Evolutionary conservation across 352 stramenopile species (phyloP).

Genomic region (Peronospora destructor): DNA sequence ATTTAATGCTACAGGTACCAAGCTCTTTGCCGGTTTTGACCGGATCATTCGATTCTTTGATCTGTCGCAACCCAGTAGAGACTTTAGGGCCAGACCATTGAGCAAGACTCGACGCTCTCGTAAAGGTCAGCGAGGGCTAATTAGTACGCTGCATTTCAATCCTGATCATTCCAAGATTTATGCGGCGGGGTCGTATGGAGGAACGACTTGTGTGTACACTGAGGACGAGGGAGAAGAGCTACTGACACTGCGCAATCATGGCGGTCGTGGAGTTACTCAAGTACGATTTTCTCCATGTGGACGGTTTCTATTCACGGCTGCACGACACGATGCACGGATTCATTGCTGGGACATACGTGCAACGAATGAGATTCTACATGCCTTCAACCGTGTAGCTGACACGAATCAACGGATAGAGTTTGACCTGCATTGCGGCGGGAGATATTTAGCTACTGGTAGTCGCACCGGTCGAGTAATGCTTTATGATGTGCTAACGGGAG

Average conservation of each 20-base stretch:
- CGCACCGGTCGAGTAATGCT: slow-evolving; percentile 43
- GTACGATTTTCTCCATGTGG: slow-evolving; percentile 75
- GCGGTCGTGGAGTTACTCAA: slow-evolving; percentile 73
- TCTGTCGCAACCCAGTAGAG: slow-evolving; percentile 51
- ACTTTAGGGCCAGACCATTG: slow-evolving; percentile 49
- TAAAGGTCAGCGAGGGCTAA: slow-evolving; percentile 65
- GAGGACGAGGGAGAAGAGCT: slow-evolving; percentile 66
- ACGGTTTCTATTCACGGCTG: slow-evolving; percentile 64
- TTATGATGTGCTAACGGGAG: slow-evolving; percentile 51
- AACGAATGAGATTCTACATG: slow-evolving; percentile 55
- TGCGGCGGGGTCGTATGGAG: slow-evolving; percentile 77
- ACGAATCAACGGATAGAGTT: slow-evolving; percentile 78
- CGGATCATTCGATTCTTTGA: slow-evolving; percentile 81
- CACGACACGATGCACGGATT: slow-evolving; percentile 58
- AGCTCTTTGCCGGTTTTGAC: slow-evolving; percentile 84
- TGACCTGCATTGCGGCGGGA: slow-evolving; percentile 57
- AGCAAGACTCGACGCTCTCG: slow-evolving; percentile 60
- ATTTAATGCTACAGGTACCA: slow-evolving; percentile 74
- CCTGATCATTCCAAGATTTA: slow-evolving; percentile 83
- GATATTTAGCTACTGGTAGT: slow-evolving; percentile 60
- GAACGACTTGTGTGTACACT: slow-evolving; percentile 79
- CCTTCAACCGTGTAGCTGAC: slow-evolving; percentile 48
- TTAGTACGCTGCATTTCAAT: slow-evolving; percentile 76
- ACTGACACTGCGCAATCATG: slow-evolving; percentile 55
- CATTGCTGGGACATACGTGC: slow-evolving; percentile 85